Evolutionary conservation across 2,329 filamentous ascomycete genomes (phyloP), one percentile per base, ranked within the genome.

Genomic region (Didymella glomerata): DNA sequence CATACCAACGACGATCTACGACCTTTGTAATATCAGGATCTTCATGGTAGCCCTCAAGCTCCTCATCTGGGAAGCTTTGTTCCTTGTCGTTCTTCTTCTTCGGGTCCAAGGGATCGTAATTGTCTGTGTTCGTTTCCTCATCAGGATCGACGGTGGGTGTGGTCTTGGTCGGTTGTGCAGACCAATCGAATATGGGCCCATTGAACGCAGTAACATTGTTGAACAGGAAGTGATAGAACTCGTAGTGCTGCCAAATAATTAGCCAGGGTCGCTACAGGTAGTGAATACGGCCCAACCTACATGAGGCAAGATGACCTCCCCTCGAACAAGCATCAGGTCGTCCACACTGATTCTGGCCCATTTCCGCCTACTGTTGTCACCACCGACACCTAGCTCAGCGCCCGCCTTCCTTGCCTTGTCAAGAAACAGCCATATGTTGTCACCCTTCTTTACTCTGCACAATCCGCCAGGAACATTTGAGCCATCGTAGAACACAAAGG

Each of bases 401-500:
- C 93, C 94, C 0, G 97, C 89, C 76, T 97, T 97, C 62, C 94
- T 85, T 70, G 92, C 95, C 71, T 90, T 89, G 77, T 99, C 95
- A 2, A 99, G 81, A 65, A 98, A 97, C 1, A 97, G 81, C 95
- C 95, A 98, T 25, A 96, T 84, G 56, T 88, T 90, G 72, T 98
- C 95, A 10, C 95, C 94, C 78, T 99, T 99, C 77, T 93, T 96
- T 49, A 98, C 86, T 59, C 89, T 88, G 47, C 94, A 93, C 14
- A 85, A 85, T 1, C 94, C 93, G 16, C 93, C 92, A 0, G 93
- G 91, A 11, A 91, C 90, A 75, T 96, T 94, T 22, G 92, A 92
- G 16, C 95, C 95, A 68, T 98, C 94, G 79, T 97, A 98, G 75
- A 98, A 98, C 3, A 98, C 92, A 76, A 98, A 99, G 0, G 95